These are phyloP conservation scores for Dictyostelium citrinum DNA, from an alignment of 78 protist species.

Conservation along the genomic window DNA sequence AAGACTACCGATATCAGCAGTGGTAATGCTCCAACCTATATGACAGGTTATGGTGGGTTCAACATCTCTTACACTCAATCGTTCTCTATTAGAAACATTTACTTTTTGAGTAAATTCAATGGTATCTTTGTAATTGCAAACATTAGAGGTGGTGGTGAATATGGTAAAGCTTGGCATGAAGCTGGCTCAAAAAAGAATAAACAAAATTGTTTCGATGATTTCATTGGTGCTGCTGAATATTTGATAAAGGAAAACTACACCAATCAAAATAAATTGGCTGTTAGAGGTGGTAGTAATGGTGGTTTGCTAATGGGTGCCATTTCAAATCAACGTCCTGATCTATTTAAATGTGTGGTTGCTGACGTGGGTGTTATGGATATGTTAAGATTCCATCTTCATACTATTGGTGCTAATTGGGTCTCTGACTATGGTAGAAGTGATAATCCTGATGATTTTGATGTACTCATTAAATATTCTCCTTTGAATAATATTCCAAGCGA, in stretches of 20 bases:
- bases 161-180: constrained; percentile 95
- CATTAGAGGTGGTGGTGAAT: constrained; percentile 93
- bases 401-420: constrained; percentile 93
- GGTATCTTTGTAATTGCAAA: constrained; percentile 92
- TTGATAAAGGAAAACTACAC: constrained; percentile 81
- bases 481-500: constrained; percentile 77
- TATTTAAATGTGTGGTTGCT: constrained; percentile 77
- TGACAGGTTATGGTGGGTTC: constrained; percentile 97
- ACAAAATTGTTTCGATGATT: constrained; percentile 93
- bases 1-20: neutral
- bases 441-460: constrained; percentile 35
- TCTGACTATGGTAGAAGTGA: constrained; percentile 89
- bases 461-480: constrained; percentile 87
- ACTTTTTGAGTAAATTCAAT: constrained; percentile 72
- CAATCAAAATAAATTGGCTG: constrained; percentile 14
- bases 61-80: constrained; percentile 81
- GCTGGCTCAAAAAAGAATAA: constrained; percentile 79
- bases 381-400: constrained; percentile 93
- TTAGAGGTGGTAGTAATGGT: constrained; percentile 95
- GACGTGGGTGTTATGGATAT: constrained; percentile 93
- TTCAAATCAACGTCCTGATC: constrained; percentile 90
- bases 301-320: constrained; percentile 93
- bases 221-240: constrained; percentile 84
- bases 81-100: constrained; percentile 58
- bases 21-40: constrained; percentile 20